phyloP scores from a whole-genome alignment of 1,139 yeast genomes.

The Scheffersomyces illinoinensis region DNA sequence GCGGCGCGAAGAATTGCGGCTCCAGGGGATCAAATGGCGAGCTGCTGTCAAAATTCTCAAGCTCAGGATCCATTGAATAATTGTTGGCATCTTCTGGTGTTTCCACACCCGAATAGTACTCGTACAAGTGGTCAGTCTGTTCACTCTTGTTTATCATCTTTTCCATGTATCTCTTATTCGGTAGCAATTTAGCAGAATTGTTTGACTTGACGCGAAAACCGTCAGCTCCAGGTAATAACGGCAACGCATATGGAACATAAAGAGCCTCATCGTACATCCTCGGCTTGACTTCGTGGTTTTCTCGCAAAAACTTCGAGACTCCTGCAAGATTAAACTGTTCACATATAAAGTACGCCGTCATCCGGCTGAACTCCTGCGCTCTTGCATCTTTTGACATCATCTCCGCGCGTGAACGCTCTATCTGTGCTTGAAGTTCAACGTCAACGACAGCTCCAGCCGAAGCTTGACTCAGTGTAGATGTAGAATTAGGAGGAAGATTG shows the following conservation, averaged over 20 bases:
- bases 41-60: slow-evolving; percentile 35
- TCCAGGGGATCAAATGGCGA: slow-evolving; percentile 49
- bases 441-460: slow-evolving; percentile 1
- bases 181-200: slow-evolving; percentile 62
- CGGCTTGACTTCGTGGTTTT: slow-evolving; percentile 80
- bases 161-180: slow-evolving; percentile 68
- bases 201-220: slow-evolving; percentile 84
- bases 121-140: slow-evolving; percentile 86
- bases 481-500: slow-evolving; percentile 15
- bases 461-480: slow-evolving; percentile 1
- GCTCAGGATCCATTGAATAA: slow-evolving; percentile 52
- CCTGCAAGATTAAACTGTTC: slow-evolving; percentile 72
- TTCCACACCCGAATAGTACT: slow-evolving; percentile 83
- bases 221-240: slow-evolving; percentile 82
- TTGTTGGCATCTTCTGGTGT: slow-evolving; percentile 65
- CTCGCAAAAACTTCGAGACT: slow-evolving; percentile 62
- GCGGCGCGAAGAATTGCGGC: slow-evolving; percentile 53
- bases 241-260: slow-evolving; percentile 86
- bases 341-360: slow-evolving; percentile 87
- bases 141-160: slow-evolving; percentile 77
- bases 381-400: slow-evolving; percentile 65
- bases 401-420: slow-evolving; percentile 65
- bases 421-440: slow-evolving; percentile 32
- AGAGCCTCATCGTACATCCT: slow-evolving; percentile 87
- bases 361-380: slow-evolving; percentile 72